These are phyloP conservation scores for Erodium maritimum DNA, from an alignment of 345 rosid species.

Conservation along the genomic window DNA sequence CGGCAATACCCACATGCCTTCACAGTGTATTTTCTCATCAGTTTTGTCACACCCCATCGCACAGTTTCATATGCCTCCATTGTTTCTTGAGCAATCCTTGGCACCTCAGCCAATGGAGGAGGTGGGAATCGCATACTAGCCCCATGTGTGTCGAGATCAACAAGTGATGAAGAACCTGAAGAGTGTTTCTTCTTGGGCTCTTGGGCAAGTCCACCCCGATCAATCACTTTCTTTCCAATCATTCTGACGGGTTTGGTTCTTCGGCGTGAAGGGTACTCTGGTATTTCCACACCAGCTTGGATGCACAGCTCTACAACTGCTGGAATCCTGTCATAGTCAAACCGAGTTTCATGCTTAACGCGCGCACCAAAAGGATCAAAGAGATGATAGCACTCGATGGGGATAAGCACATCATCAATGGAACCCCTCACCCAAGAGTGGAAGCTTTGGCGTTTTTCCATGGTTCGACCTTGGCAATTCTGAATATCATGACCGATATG, in stretches of 20 bases:
- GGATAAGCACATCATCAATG: constrained; percentile 52
- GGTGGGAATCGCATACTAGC: constrained; percentile 38
- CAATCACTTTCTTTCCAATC: constrained; percentile 61
- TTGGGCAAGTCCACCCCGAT: constrained; percentile 51
- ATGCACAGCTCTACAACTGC: constrained; percentile 80
- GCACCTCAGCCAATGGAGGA: constrained; percentile 38
- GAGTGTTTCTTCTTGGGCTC: constrained; percentile 43
- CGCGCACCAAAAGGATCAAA: constrained; percentile 79
- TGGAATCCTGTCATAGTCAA: constrained; percentile 77
- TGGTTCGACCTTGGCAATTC: constrained; percentile 44
- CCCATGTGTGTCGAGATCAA: constrained; percentile 66
- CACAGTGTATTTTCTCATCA: constrained; percentile 64
- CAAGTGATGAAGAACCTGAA: constrained; percentile 33
- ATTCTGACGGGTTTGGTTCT: constrained; percentile 62
- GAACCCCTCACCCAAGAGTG: constrained; percentile 75
- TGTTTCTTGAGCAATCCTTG: constrained; percentile 70
- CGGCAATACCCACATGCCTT: constrained; percentile 95
- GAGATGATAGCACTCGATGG: constrained; percentile 82
- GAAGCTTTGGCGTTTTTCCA: constrained; percentile 31
- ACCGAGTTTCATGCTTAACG: constrained; percentile 62
- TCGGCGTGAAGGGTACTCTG: constrained; percentile 74
- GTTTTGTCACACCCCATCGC: constrained; percentile 43
- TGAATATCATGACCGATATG: constrained; percentile 49
- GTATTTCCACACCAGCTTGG: constrained; percentile 78
- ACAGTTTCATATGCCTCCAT: constrained; percentile 59